These are phyloP conservation scores for Dryas alaskensis DNA, from an alignment of 306 rosid genomes.

Conservation along the genomic window DNA sequence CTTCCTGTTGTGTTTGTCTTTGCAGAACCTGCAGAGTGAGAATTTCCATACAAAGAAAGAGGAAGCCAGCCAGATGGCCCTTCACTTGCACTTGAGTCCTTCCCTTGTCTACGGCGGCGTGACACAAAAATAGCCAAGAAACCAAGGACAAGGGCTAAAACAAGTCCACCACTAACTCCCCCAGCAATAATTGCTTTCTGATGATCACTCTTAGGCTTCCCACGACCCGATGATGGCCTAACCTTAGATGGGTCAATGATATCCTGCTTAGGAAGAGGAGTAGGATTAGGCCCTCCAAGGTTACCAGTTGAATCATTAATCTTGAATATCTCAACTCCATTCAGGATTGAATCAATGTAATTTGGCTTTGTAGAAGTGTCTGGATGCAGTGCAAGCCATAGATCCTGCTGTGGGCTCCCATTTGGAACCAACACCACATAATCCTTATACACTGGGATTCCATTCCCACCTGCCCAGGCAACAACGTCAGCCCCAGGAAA, in stretches of 20 bases:
- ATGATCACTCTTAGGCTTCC: conserved; percentile 41
- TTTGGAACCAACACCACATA: conserved; percentile 55
- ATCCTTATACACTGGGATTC: conserved; percentile 52
- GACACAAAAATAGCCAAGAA: conserved; percentile 44
- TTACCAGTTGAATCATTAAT: conserved; percentile 46
- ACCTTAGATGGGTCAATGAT: conserved; percentile 50
- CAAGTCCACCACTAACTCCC: conserved; percentile 62
- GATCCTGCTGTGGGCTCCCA: conserved; percentile 66
- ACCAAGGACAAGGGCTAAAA: conserved; percentile 51
- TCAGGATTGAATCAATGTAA: conserved; percentile 59
- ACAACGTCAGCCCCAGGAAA: conserved; percentile 43
- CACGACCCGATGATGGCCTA: conserved; percentile 37
- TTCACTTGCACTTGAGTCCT: conserved; percentile 70
- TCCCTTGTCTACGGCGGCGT: conserved; percentile 46
- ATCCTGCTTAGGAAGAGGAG: conserved; percentile 53
- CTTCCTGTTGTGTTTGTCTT: conserved; percentile 93
- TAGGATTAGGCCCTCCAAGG: conserved; percentile 81
- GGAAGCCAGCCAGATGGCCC: conserved; percentile 99
- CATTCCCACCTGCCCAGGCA: conserved; percentile 38
- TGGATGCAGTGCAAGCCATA: conserved; percentile 80
- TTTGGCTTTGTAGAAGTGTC: conserved; percentile 8
- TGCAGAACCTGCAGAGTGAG: conserved; percentile 88
- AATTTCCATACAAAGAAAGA: conserved; percentile 85
- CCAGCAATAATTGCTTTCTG: conserved; percentile 66
- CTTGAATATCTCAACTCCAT: conserved; percentile 90